These are phyloP conservation scores for Trichoderma brevicompactum DNA, from an alignment of 2,329 filamentous ascomycete species.

Conservation along the genomic window DNA sequence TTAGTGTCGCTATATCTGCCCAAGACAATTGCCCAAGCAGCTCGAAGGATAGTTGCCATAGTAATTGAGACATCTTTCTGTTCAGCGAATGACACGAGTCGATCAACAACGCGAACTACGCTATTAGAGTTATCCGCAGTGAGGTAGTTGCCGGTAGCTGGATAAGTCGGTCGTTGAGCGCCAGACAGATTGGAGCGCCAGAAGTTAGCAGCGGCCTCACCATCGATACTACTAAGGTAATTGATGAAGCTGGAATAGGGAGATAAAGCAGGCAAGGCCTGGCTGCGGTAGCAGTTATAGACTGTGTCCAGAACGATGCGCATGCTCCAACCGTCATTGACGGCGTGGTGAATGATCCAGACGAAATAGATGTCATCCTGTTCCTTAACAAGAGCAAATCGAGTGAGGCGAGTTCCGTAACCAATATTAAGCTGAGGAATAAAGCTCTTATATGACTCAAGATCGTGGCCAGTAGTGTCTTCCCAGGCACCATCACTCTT, in stretches of 20 bases:
- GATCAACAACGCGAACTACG: conserved; percentile 4
- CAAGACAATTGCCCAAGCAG: conserved; percentile 25
- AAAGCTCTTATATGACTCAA: conserved; percentile 11
- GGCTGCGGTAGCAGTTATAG: background rate
- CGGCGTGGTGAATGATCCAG: conserved; percentile 32
- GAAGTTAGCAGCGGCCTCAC: conserved; percentile 15
- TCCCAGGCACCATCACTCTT: conserved; percentile 26
- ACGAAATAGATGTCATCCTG: conserved; percentile 26
- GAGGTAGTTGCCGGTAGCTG: background rate
- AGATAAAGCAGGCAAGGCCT: background rate
- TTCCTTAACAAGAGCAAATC: conserved; percentile 24
- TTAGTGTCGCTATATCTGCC: conserved; percentile 5
- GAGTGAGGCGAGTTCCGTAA: conserved; percentile 16
- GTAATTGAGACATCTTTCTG: conserved; percentile 4
- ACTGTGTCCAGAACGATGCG: conserved; percentile 24
- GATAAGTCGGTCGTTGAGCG: conserved; percentile 18
- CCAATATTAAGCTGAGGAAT: conserved; percentile 8
- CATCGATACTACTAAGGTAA: conserved; percentile 23
- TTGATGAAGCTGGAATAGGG: conserved; percentile 26
- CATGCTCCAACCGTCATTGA: conserved; percentile 33
- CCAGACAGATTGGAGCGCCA: conserved; percentile 24
- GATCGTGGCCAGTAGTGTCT: background rate
- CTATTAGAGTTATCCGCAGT: background rate
- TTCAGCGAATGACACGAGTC: background rate
- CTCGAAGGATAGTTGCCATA: conserved; percentile 17